A percentile compares a stretch with the other conserved stretches of the same genome.
phyloP scores from a whole-genome alignment of 805 yeast species.

The Candida sphagnicola region DNA sequence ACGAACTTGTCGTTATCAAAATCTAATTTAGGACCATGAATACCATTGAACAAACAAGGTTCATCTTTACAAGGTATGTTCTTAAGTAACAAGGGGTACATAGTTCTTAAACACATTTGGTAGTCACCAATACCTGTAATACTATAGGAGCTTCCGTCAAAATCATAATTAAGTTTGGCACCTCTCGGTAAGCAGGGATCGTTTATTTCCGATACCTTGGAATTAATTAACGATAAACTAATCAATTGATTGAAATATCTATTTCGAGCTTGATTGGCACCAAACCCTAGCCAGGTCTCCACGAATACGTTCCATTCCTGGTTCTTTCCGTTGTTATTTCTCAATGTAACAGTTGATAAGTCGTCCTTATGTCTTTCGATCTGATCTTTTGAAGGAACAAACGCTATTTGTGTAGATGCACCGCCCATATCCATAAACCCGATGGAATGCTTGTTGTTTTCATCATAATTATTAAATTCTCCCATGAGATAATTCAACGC shows the following conservation, averaged over 20 bases:
- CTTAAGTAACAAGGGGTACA: slow-evolving; percentile 74
- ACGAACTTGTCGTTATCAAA: slow-evolving; percentile 77
- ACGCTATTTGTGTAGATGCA: slow-evolving; percentile 94
- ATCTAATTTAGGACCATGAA: slow-evolving; percentile 87
- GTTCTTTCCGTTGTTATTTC: slow-evolving; percentile 64
- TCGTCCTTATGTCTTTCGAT: slow-evolving; percentile 67
- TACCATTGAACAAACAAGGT: slow-evolving; percentile 93
- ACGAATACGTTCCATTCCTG: slow-evolving; percentile 87
- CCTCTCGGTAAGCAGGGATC: slow-evolving; percentile 85
- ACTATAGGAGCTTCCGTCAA: slow-evolving; percentile 43
- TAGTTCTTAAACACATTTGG: slow-evolving; percentile 63
- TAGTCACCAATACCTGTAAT: slow-evolving; percentile 78
- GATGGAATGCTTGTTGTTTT: slow-evolving; percentile 44
- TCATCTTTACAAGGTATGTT: slow-evolving; percentile 79
- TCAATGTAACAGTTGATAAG: slow-evolving; percentile 58
- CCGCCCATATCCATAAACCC: slow-evolving; percentile 99
- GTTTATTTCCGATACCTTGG: slow-evolving; percentile 23
- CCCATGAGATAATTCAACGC: slow-evolving; percentile 82
- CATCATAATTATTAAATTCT: slow-evolving; percentile 48
- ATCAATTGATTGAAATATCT: slow-evolving; percentile 63
- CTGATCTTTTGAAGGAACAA: slow-evolving; percentile 75
- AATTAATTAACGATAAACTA: slow-evolving; percentile 17
- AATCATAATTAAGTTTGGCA: slow-evolving; percentile 44
- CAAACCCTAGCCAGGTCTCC: slow-evolving; percentile 96
- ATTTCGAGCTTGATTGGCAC: slow-evolving; percentile 88